These are phyloP conservation scores for Yarrowia sp. DNA, from an alignment of 805 yeast genomes.

Conservation along the genomic window DNA sequence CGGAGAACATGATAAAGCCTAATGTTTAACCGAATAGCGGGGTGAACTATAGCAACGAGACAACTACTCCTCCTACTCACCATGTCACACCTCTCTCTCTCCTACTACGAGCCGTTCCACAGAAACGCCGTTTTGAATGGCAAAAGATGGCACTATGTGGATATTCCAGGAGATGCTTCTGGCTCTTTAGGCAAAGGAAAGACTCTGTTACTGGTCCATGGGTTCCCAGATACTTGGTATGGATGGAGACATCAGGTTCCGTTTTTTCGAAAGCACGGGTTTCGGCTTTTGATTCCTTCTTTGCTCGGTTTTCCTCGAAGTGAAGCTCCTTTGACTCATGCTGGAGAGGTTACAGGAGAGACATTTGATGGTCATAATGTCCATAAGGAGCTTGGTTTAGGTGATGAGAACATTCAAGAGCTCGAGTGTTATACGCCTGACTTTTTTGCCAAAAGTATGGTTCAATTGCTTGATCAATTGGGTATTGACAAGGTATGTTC, in stretches of 20 bases:
- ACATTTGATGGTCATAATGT: background rate
- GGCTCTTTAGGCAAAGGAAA: background rate
- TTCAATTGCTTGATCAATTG: slow-evolving; percentile 4
- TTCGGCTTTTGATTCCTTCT: slow-evolving; percentile 1
- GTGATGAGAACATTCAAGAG: slow-evolving; percentile 1
- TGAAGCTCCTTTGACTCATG: slow-evolving; percentile 11
- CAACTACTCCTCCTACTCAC: background rate
- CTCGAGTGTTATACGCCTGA: slow-evolving; percentile 3
- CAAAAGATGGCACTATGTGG: slow-evolving; percentile 26
- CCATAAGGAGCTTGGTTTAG: slow-evolving; percentile 4
- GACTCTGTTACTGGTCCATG: slow-evolving; percentile 6
- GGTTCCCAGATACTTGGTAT: slow-evolving; percentile 24
- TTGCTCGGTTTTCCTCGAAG: slow-evolving; percentile 16
- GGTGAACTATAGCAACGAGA: background rate
- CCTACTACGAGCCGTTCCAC: slow-evolving; percentile 24
- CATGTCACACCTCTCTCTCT: background rate
- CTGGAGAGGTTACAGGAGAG: background rate
- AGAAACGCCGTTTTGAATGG: slow-evolving; percentile 17
- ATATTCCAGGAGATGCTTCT: slow-evolving; percentile 12
- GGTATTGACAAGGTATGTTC: background rate
- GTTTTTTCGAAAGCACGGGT: slow-evolving; percentile 5
- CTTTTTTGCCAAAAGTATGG: slow-evolving; percentile 12
- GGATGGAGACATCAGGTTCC: slow-evolving; percentile 25
- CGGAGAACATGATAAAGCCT: background rate
- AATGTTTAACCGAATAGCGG: background rate